Evolutionary conservation across 2,329 filamentous ascomycete species (phyloP).

Genomic region (Arthrinium phaeospermum): DNA sequence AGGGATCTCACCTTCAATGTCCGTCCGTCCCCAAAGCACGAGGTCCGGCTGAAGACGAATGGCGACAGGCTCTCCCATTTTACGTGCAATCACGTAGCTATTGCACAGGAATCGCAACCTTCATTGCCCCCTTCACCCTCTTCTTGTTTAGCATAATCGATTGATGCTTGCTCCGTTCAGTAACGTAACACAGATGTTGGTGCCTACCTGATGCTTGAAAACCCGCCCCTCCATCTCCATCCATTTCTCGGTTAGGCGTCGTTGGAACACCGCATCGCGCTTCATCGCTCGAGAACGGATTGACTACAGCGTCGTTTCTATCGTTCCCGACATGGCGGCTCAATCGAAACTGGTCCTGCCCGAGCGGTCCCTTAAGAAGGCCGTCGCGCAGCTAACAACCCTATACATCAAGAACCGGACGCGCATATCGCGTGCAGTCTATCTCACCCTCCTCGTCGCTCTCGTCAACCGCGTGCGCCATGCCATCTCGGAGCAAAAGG

Average conservation of each 20-base stretch:
- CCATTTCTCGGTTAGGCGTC: background rate
- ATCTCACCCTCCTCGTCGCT: constrained; percentile 80
- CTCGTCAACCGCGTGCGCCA: constrained; percentile 87
- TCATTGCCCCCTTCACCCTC: background rate
- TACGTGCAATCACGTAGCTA: constrained; percentile 6
- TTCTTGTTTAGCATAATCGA: background rate
- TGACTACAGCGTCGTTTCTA: background rate
- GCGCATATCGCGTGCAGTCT: constrained; percentile 81
- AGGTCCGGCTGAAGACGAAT: constrained; percentile 3
- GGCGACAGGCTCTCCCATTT: background rate
- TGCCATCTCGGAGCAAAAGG: constrained; percentile 92
- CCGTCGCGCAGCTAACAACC: constrained; percentile 69
- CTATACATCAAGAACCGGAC: constrained; percentile 82
- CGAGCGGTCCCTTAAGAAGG: constrained; percentile 68
- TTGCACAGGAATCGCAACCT: constrained; percentile 4
- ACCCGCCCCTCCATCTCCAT: background rate
- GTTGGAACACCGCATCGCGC: background rate
- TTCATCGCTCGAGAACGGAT: constrained; percentile 3
- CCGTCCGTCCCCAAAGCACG: background rate
- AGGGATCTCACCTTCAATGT: constrained; percentile 12
- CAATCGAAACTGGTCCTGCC: constrained; percentile 74
- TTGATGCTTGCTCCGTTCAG: background rate
- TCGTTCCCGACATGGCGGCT: constrained; percentile 63
- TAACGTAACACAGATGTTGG: background rate
- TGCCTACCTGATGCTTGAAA: constrained; percentile 1